Conservation (phyloP, 2,329 filamentous ascomycete species). For the Penicillium capsulatum region DNA sequence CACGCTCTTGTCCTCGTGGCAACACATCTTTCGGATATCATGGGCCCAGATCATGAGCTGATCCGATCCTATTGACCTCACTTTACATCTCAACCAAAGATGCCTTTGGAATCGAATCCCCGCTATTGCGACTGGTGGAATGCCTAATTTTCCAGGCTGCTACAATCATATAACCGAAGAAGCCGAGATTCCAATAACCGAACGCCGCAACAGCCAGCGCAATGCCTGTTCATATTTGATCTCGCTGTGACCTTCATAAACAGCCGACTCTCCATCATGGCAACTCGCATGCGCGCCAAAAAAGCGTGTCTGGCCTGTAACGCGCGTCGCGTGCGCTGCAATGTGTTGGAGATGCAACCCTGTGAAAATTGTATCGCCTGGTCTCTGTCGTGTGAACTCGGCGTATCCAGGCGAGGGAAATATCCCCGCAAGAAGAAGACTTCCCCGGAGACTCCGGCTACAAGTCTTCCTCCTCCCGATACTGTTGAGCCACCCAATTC, state of each 20-base stretch:
- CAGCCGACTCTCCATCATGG: slow-evolving; percentile 8
- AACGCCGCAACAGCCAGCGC: slow-evolving; percentile 5
- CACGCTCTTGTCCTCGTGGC: too few relatives aligned
- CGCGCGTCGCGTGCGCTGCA: slow-evolving; percentile 44
- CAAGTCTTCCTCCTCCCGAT: too few relatives aligned
- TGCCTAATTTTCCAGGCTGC: too few relatives aligned
- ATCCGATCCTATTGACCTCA: too few relatives aligned
- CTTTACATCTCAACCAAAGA: too few relatives aligned
- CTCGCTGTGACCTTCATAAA: too few relatives aligned
- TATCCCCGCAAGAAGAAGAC: slow-evolving; percentile 23
- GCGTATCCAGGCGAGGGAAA: slow-evolving; percentile 44
- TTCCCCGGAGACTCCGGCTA: slow-evolving; percentile 1
- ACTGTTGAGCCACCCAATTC: too few relatives aligned
- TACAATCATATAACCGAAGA: slow-evolving; percentile 19
- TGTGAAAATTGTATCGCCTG: slow-evolving; percentile 42
- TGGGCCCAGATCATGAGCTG: too few relatives aligned
- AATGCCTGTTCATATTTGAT: not conserved
- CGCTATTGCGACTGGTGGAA: too few relatives aligned
- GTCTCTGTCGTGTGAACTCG: slow-evolving; percentile 40
- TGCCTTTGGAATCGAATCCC: too few relatives aligned
- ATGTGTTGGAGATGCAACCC: slow-evolving; percentile 45
- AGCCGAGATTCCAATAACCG: slow-evolving; percentile 15
- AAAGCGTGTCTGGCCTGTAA: slow-evolving; percentile 45
- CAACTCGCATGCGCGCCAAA: slow-evolving; percentile 34
- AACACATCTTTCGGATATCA: too few relatives aligned